Evolutionary conservation across 2,329 filamentous ascomycete species (phyloP).

Genomic region (Fusarium tanahbumbuense): DNA sequence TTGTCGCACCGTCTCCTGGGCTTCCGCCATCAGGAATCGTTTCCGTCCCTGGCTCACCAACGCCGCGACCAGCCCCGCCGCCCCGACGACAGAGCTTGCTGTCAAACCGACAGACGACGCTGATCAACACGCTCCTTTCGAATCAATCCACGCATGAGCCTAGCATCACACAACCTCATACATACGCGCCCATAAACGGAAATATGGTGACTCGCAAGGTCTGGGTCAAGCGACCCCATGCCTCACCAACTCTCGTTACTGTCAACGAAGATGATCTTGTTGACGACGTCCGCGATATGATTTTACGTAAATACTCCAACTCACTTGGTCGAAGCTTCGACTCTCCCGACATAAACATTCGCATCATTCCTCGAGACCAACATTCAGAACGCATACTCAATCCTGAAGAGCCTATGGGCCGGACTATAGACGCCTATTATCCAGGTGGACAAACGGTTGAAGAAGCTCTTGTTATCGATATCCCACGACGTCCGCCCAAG

Average conservation of each 20-base stretch:
- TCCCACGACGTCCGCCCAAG: constrained; percentile 82
- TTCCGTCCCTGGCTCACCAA: constrained; percentile 31
- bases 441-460: constrained; percentile 88
- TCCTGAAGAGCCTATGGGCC: constrained; percentile 85
- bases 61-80: constrained; percentile 36
- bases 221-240: constrained; percentile 90
- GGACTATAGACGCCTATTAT: constrained; percentile 83
- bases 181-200: constrained; percentile 53
- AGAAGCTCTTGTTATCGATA: constrained; percentile 91
- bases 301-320: constrained; percentile 93
- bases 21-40: constrained; percentile 36
- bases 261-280: constrained; percentile 91
- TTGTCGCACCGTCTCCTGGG: constrained; percentile 46
- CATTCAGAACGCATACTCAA: constrained; percentile 76
- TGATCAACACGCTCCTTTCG: constrained; percentile 50
- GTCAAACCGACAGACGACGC: constrained; percentile 53
- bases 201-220: constrained; percentile 81
- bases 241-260: constrained; percentile 87
- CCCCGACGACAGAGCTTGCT: constrained; percentile 51
- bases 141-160: constrained; percentile 37
- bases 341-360: constrained; percentile 86
- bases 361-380: constrained; percentile 78
- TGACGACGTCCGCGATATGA: constrained; percentile 93
- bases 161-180: constrained; percentile 30
- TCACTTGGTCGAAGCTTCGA: constrained; percentile 90